Base-by-base conservation (phyloP, 139 green algal genomes). In the Limnomonas spitsbergensis region DNA sequence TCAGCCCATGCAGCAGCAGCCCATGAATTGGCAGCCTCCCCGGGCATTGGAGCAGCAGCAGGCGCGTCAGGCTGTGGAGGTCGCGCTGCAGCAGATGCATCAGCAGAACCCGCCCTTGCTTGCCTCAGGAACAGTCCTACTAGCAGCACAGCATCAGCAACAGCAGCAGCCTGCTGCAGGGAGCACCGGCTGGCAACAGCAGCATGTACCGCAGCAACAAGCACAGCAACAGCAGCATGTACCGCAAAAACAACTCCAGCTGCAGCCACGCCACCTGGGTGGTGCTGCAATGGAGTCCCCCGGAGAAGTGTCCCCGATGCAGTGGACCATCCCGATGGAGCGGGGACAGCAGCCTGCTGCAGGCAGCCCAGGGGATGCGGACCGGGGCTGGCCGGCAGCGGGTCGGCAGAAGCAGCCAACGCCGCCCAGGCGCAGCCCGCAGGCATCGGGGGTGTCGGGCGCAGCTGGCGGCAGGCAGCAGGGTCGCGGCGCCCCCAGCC, bases 1-100 rank as follows among this genome's bases (percentile, higher is more conserved):
- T 31, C 72, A 40, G 42, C 72, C 40, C 40, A 3, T 40, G 40
- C 72, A 67, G 72, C 72, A 78, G 72, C 72, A 78, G 31, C 67
- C 9, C 4, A 31, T 37, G 67, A 4, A 53, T 3, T 77, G 27
- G 39, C 6, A 34, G 70, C 39, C 40, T 34, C 39, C 40, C 9
- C 4, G 38, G 27, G 38, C 14, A 66, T 26, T 29, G 35, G 24
- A 74, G 68, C 68, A 74, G 29, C 29, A 26, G 4, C 20, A 9
- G 24, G 68, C 68, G 35, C 35, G 29, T 6, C 68, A 74, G 68
- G 68, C 68, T 26, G 29, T 74, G 68, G 20, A 74, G 68, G 68
- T 7, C 3, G 68, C 68, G 35, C 7, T 74, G 35, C 68, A 47
- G 68, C 35, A 42, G 68, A 7, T 77, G 6, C 38, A 77, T 34